phyloP scores from a whole-genome alignment of 768 basidiomycete genomes.

The Coprinopsis cinerea region DNA sequence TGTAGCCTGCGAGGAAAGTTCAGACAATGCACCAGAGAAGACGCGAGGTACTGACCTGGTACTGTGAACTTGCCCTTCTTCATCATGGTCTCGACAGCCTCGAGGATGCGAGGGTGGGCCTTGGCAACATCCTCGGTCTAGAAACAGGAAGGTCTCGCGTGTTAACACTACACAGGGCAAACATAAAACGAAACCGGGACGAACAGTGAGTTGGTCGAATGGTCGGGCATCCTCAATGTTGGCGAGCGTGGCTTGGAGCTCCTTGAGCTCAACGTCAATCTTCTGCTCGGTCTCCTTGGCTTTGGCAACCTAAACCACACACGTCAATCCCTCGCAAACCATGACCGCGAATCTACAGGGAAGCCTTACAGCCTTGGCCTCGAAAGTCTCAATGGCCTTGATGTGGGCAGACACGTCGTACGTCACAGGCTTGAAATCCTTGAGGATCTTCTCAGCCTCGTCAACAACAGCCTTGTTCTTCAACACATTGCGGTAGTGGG shows the following conservation, averaged over 20 bases:
- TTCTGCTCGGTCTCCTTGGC: slow-evolving; percentile 87
- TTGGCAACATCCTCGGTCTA: slow-evolving; percentile 86
- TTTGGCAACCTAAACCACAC: slow-evolving; percentile 59
- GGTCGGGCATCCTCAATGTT: slow-evolving; percentile 98
- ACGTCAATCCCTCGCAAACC: neutral
- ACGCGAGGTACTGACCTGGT: slow-evolving; percentile 53
- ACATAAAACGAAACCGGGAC: slow-evolving; percentile 24
- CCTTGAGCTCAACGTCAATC: slow-evolving; percentile 86
- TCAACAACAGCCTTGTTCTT: slow-evolving; percentile 92
- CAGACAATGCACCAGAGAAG: neutral
- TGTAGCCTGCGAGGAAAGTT: slow-evolving; percentile 52
- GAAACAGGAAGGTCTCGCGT: slow-evolving; percentile 2
- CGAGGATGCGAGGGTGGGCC: slow-evolving; percentile 87
- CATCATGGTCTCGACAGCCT: slow-evolving; percentile 91
- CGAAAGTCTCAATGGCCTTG: slow-evolving; percentile 95
- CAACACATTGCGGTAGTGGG: slow-evolving; percentile 84
- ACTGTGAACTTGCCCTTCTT: slow-evolving; percentile 99
- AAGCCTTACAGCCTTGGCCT: slow-evolving; percentile 79
- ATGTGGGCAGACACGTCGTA: slow-evolving; percentile 87
- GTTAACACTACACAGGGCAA: neutral
- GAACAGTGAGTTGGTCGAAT: slow-evolving; percentile 92
- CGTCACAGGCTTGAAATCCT: slow-evolving; percentile 87
- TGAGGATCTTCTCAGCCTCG: slow-evolving; percentile 86
- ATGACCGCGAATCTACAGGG: neutral
- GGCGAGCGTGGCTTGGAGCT: slow-evolving; percentile 86